Conservation (phyloP, 495 filamentous ascomycete species). For the Aspergillus ellipticus region DNA sequence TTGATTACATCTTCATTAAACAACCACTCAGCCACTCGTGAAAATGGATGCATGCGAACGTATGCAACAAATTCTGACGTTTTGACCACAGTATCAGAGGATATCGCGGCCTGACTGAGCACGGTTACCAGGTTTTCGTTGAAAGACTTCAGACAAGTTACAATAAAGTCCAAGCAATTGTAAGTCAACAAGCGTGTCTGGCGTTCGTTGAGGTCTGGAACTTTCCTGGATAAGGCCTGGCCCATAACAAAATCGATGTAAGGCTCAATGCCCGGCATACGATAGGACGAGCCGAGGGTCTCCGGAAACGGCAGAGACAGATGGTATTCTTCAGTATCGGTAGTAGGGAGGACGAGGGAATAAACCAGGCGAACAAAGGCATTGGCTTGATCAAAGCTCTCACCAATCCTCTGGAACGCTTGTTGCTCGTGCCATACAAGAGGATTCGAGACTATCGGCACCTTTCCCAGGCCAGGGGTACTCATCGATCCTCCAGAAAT, state of each 20-base stretch:
- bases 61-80: constrained; percentile 71
- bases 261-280: constrained; percentile 82
- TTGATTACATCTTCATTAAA: constrained; percentile 87
- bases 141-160: constrained; percentile 72
- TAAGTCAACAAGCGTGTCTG: constrained; percentile 69
- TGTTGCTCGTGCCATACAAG: constrained; percentile 48
- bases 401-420: constrained; percentile 55
- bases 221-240: constrained; percentile 60
- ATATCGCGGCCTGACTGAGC: constrained; percentile 66
- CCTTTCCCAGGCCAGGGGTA: constrained; percentile 30
- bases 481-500: constrained; percentile 53
- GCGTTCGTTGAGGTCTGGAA: constrained; percentile 52
- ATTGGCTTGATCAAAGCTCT: constrained; percentile 74
- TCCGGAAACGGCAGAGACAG: constrained; percentile 85
- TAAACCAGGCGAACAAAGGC: constrained; percentile 74
- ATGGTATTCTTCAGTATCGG: constrained; percentile 40
- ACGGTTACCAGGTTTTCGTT: constrained; percentile 88
- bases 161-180: constrained; percentile 75
- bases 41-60: constrained; percentile 82
- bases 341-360: constrained; percentile 59
- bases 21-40: constrained; percentile 93
- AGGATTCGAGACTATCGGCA: constrained; percentile 36
- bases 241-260: constrained; percentile 89
- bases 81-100: constrained; percentile 68
- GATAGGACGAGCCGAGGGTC: constrained; percentile 69